Percentiles rank a stretch among this genome's conserved stretches.
Conservation (phyloP, 2,329 filamentous ascomycete species). For the Hymenoscyphus linearis region DNA sequence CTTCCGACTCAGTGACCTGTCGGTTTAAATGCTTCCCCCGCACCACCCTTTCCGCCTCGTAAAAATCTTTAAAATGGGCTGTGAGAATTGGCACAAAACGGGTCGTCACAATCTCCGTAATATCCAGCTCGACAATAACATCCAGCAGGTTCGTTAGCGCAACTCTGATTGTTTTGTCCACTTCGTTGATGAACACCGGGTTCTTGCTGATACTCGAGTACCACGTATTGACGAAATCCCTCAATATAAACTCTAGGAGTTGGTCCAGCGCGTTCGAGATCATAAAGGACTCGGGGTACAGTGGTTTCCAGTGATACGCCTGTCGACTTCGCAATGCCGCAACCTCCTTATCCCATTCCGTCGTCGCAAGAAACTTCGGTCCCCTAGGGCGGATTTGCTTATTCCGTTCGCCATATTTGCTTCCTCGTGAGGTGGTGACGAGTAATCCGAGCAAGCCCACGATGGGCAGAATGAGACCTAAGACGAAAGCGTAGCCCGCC, state of each 20-base stretch:
- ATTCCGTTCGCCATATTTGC: constrained; percentile 37
- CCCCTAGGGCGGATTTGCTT: constrained; percentile 40
- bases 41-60: constrained; percentile 81
- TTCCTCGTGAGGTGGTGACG: constrained; percentile 54
- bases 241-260: constrained; percentile 68
- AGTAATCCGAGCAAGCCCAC: constrained; percentile 53
- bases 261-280: constrained; percentile 78
- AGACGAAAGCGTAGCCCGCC: constrained; percentile 75
- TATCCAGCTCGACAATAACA: constrained; percentile 67
- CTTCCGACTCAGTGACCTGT: constrained; percentile 91
- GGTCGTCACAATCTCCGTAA: constrained; percentile 77
- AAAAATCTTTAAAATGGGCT: constrained; percentile 82
- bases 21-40: constrained; percentile 83
- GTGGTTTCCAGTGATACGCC: constrained; percentile 60
- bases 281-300: constrained; percentile 71
- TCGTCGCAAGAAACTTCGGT: constrained; percentile 55
- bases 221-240: constrained; percentile 86
- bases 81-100: constrained; percentile 85
- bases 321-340: constrained; percentile 59
- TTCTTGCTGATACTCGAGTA: constrained; percentile 80
- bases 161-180: constrained; percentile 72
- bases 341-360: constrained; percentile 66
- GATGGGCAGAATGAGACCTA: constrained; percentile 55
- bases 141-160: constrained; percentile 68
- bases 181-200: constrained; percentile 75